Evolutionary conservation across 2,329 filamentous ascomycete genomes (phyloP).

Genomic region (Chalara sp.): DNA sequence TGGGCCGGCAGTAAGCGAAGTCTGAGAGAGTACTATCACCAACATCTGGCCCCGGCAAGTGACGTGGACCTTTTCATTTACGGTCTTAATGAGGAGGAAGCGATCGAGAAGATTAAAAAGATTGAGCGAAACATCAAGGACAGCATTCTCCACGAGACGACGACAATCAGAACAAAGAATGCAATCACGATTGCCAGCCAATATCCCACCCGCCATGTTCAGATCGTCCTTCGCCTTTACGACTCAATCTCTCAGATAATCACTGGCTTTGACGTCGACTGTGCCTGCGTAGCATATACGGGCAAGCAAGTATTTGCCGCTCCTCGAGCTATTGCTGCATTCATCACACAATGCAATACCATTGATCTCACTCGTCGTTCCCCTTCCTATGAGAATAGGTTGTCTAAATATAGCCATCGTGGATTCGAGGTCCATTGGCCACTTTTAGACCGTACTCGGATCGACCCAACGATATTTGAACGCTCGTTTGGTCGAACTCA

Average conservation of each 20-base stretch:
- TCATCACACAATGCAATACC: conserved; percentile 75
- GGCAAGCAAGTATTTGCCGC: conserved; percentile 74
- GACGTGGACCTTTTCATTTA: conserved; percentile 86
- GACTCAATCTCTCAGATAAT: conserved; percentile 78
- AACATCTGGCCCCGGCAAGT: conserved; percentile 73
- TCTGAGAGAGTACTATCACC: conserved; percentile 70
- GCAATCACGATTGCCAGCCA: conserved; percentile 80
- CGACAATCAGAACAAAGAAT: conserved; percentile 78
- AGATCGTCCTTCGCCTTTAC: conserved; percentile 80
- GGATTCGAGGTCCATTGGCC: conserved; percentile 83
- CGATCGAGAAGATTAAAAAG: conserved; percentile 74
- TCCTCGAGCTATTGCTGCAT: conserved; percentile 70
- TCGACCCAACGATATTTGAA: conserved; percentile 85
- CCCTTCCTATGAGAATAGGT: conserved; percentile 79
- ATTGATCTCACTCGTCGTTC: conserved; percentile 74
- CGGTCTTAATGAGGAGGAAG: conserved; percentile 68
- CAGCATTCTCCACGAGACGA: conserved; percentile 74
- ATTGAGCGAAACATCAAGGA: conserved; percentile 73
- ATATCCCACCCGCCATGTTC: conserved; percentile 76
- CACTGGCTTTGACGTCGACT: conserved; percentile 84
- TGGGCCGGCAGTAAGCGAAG: conserved; percentile 56
- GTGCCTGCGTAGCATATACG: conserved; percentile 73
- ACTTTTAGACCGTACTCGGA: conserved; percentile 61
- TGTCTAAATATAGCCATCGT: conserved; percentile 78
- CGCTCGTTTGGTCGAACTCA: conserved; percentile 69